Evolutionary conservation across 805 yeast species (phyloP).

Genomic region (Candida namnaoensis): DNA sequence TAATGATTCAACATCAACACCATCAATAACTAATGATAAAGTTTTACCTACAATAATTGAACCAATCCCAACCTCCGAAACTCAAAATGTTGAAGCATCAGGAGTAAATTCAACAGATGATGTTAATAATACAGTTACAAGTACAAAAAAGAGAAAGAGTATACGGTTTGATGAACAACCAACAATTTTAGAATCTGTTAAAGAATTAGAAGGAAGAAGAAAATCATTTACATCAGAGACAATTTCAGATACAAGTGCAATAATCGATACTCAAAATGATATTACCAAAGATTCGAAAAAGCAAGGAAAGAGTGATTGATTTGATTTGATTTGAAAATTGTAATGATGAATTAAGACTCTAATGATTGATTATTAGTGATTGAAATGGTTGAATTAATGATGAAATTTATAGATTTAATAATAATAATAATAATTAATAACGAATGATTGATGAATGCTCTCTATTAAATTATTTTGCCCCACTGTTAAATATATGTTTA

Average conservation of each 20-base stretch:
- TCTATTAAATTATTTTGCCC: no score
- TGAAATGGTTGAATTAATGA: no score
- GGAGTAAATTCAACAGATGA: slow-evolving; percentile 6
- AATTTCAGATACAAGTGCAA: no score
- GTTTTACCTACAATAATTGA: background rate
- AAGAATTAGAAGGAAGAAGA: slow-evolving; percentile 8
- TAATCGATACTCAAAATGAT: background rate
- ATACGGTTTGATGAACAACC: slow-evolving; percentile 36
- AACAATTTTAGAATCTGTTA: slow-evolving; percentile 14
- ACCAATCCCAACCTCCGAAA: slow-evolving; percentile 3
- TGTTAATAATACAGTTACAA: background rate
- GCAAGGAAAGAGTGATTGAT: background rate
- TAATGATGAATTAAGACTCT: no score
- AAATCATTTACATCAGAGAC: slow-evolving; percentile 2
- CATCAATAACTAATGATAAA: slow-evolving; percentile 5
- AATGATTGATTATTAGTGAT: no score
- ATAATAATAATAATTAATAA: no score
- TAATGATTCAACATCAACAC: background rate
- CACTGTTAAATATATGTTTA: no score
- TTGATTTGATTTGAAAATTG: background rate
- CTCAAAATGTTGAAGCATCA: slow-evolving; percentile 13
- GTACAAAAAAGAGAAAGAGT: slow-evolving; percentile 27
- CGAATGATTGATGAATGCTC: no score
- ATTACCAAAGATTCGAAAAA: background rate
- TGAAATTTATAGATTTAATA: no score